Evolutionary conservation across 805 yeast genomes (phyloP).

Genomic region (Cyberlindnera mississippiensis): DNA sequence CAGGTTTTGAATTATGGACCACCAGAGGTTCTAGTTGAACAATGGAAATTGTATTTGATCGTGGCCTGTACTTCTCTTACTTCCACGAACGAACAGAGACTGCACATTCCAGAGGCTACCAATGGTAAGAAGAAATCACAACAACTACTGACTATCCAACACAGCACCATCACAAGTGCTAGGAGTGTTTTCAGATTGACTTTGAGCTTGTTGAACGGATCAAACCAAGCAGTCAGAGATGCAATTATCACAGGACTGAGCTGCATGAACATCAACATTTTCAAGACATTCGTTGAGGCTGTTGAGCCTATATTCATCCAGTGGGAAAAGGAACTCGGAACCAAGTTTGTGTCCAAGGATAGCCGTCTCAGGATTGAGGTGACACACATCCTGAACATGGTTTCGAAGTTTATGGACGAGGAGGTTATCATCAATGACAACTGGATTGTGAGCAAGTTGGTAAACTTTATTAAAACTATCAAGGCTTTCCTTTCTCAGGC

Average conservation of each 20-base stretch:
- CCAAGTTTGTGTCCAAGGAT: constrained; percentile 33
- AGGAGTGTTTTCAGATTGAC: constrained; percentile 85
- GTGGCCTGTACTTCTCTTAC: constrained; percentile 92
- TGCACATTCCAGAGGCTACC: constrained; percentile 52
- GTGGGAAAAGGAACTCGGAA: constrained; percentile 47
- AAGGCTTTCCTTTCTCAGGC: constrained; percentile 56
- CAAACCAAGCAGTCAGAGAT: constrained; percentile 68
- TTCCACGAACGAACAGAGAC: constrained; percentile 79
- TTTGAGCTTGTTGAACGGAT: constrained; percentile 70
- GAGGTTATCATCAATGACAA: constrained; percentile 56
- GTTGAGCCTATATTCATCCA: constrained; percentile 55
- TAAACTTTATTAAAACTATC: constrained; percentile 56
- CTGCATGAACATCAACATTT: constrained; percentile 85
- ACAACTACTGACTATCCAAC: constrained; percentile 78
- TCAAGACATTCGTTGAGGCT: constrained; percentile 74
- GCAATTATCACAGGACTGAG: constrained; percentile 88
- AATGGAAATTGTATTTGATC: constrained; percentile 84
- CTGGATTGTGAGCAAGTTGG: constrained; percentile 61
- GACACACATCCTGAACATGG: constrained; percentile 69
- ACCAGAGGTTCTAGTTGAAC: constrained; percentile 72
- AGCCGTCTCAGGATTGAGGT: constrained; percentile 65
- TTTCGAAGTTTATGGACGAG: constrained; percentile 56
- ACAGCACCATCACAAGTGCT: constrained; percentile 90
- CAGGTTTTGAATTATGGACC: constrained; percentile 36
- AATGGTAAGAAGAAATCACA: constrained; percentile 76